These are phyloP conservation scores for Penicillium janthinellum DNA, from an alignment of 2,329 filamentous ascomycete genomes.

Conservation along the genomic window DNA sequence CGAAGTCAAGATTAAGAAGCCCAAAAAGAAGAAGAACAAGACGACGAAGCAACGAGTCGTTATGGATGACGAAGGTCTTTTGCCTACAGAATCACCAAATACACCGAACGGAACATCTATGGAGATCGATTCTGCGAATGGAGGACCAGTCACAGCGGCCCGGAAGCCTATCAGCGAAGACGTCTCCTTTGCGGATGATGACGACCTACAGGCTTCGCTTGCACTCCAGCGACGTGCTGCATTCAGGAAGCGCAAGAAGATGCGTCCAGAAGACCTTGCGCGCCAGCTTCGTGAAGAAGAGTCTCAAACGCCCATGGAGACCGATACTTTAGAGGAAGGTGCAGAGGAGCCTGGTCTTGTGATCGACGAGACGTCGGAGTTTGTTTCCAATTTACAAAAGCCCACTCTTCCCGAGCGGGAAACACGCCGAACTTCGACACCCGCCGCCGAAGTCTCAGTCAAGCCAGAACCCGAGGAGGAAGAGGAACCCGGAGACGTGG, in stretches of 20 bases:
- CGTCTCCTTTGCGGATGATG: conserved; percentile 79
- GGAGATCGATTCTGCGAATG: conserved; percentile 70
- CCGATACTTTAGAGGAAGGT: conserved; percentile 58
- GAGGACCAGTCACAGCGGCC: conserved; percentile 38
- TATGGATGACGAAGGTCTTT: conserved; percentile 62
- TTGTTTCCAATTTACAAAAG: conserved; percentile 81
- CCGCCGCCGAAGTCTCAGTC: conserved; percentile 20
- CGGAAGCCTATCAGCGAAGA: conserved; percentile 69
- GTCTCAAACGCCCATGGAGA: conserved; percentile 56
- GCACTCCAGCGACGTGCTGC: conserved; percentile 80
- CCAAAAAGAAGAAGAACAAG: conserved; percentile 83
- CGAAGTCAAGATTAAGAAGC: conserved; percentile 90
- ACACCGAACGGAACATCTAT: conserved; percentile 57
- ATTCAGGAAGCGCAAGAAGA: conserved; percentile 88
- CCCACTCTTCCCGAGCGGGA: conserved; percentile 60
- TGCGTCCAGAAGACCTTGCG: conserved; percentile 82
- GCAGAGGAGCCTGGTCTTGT: conserved; percentile 68
- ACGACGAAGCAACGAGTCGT: conserved; percentile 67
- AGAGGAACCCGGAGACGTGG: conserved; percentile 56
- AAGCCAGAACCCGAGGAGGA: conserved; percentile 49
- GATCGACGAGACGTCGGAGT: conserved; percentile 96
- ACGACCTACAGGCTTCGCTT: conserved; percentile 84
- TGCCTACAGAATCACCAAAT: conserved; percentile 42
- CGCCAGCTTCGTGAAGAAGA: conserved; percentile 71
- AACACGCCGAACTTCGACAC: conserved; percentile 37